A percentile compares a stretch with the other conserved stretches of the same genome.
phyloP scores from a whole-genome alignment of 1,284 basidiomycete genomes.

The Malassezia obtusa region DNA sequence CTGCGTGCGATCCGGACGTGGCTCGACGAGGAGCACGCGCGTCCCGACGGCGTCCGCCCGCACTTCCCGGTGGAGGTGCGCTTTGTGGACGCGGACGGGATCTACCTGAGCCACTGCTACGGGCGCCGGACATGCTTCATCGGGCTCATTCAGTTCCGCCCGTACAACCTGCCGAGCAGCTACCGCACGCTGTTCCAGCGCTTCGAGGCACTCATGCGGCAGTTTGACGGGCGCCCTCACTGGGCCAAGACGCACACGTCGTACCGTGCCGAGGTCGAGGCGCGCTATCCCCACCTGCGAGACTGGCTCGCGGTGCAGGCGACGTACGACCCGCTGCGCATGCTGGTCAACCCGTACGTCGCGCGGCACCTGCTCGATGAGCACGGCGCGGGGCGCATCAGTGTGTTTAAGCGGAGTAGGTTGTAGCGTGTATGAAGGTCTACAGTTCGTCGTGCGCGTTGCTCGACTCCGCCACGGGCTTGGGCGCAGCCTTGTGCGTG shows the following conservation, averaged over 20 bases:
- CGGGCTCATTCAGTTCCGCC: constrained; percentile 89
- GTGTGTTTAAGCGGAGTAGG: constrained; percentile 7
- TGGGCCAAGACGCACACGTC: constrained; percentile 91
- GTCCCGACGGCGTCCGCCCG: constrained; percentile 63
- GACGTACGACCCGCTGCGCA: constrained; percentile 66
- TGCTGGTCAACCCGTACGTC: constrained; percentile 59
- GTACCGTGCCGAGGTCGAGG: constrained; percentile 59
- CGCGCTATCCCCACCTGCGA: constrained; percentile 71
- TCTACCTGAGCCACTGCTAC: constrained; percentile 81
- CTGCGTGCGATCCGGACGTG: constrained; percentile 66
- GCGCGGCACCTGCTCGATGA: constrained; percentile 53
- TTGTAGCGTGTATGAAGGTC: constrained; percentile 1
- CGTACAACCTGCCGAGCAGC: constrained; percentile 77
- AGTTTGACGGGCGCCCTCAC: constrained; percentile 76
- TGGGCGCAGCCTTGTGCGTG: constrained; percentile 39
- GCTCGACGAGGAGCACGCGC: constrained; percentile 59
- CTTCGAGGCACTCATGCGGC: constrained; percentile 67
- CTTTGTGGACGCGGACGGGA: constrained; percentile 76
- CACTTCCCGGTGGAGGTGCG: constrained; percentile 93
- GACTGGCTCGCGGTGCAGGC: constrained; percentile 66
- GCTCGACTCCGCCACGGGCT: background rate
- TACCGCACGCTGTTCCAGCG: constrained; percentile 70
- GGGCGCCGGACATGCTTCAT: constrained; percentile 79
- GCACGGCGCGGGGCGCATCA: constrained; percentile 6
- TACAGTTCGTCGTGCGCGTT: background rate